Percentiles rank a stretch among this genome's conserved stretches.
These are phyloP conservation scores for Fusarium sp. DNA, from an alignment of 2,329 filamentous ascomycete species.

Conservation along the genomic window DNA sequence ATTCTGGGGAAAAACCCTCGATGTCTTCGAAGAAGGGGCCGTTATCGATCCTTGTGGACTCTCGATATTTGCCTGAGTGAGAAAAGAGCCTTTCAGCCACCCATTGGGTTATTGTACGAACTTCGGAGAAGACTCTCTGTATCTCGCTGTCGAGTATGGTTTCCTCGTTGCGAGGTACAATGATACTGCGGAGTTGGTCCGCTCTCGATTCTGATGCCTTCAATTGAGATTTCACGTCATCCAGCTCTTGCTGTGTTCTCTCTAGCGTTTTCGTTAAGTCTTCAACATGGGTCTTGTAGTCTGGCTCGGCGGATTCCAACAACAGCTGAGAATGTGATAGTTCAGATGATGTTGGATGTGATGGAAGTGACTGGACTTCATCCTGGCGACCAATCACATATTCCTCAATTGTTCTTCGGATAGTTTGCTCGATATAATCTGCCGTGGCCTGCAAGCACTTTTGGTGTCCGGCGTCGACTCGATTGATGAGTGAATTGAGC, in stretches of 20 bases:
- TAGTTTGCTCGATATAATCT: neutral
- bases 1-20: neutral
- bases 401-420: neutral
- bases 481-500: neutral
- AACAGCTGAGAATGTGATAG: neutral
- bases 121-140: neutral
- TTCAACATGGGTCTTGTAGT: neutral
- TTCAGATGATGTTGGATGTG: neutral
- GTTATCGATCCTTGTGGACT: neutral
- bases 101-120: neutral
- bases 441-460: neutral
- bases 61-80: neutral
- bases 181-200: neutral
- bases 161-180: neutral
- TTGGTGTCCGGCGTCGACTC: neutral
- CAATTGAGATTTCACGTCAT: neutral
- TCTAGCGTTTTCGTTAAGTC: neutral
- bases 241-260: neutral
- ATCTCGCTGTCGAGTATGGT: neutral
- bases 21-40: neutral
- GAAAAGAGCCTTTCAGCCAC: neutral
- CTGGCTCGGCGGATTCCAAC: neutral
- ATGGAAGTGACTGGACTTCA: neutral
- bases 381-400: fast-evolving
- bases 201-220: neutral